Conservation (phyloP, 2,329 filamentous ascomycete genomes). For the Endocalyx cinctus region DNA sequence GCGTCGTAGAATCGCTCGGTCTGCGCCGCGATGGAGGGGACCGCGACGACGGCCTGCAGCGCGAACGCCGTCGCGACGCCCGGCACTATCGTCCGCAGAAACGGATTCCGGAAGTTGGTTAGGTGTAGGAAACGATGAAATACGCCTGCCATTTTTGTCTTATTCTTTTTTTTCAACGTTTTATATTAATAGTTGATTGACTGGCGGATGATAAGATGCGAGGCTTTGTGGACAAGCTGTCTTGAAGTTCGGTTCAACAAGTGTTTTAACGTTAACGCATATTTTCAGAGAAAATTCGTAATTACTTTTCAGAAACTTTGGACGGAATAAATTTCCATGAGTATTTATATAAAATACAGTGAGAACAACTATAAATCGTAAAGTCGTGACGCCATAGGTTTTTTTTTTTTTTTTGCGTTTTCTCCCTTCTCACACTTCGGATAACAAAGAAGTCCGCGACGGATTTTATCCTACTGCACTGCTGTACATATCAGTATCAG, state of each 20-base stretch:
- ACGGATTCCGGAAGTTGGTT: conserved; percentile 57
- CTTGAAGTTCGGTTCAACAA: not conserved
- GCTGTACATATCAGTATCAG: too few species aligned
- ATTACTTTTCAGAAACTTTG: not conserved
- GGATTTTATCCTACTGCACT: too few species aligned
- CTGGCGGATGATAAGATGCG: too few species aligned
- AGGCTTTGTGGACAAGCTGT: too few species aligned
- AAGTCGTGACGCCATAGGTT: not conserved
- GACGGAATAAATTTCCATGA: not conserved
- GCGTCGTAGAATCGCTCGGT: conserved; percentile 66
- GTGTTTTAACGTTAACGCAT: not conserved
- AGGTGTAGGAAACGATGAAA: conserved; percentile 39
- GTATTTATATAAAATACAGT: too few species aligned
- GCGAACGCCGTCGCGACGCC: conserved; percentile 58
- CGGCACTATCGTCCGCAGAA: conserved; percentile 59
- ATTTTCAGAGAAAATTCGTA: not conserved
- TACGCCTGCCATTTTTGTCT: not conserved
- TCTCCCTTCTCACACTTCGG: too few species aligned
- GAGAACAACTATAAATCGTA: too few species aligned
- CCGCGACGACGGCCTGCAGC: conserved; percentile 56
- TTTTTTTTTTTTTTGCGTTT: too few species aligned
- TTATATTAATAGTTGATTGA: too few species aligned
- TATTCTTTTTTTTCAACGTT: too few species aligned
- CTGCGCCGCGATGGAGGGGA: conserved; percentile 56
- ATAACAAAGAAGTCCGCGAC: too few species aligned